Evolutionary conservation across 2,329 filamentous ascomycete genomes (phyloP).

Genomic region (Stachybotrys echinatus): DNA sequence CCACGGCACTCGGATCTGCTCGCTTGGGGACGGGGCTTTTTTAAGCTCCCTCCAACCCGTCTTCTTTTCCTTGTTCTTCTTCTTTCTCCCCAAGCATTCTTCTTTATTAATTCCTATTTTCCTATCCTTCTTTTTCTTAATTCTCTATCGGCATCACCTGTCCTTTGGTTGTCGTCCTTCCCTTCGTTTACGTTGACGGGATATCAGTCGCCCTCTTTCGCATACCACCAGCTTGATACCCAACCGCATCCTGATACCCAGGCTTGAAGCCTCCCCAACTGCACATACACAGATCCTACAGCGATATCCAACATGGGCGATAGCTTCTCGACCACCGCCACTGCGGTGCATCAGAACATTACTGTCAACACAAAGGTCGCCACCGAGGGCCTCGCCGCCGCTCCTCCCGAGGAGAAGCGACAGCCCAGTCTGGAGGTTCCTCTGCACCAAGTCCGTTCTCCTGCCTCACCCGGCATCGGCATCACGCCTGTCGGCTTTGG

Average conservation of each 20-base stretch:
- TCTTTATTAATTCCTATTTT: background rate
- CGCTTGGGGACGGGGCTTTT: background rate
- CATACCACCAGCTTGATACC: background rate
- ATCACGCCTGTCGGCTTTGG: constrained; percentile 23
- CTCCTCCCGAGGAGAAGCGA: background rate
- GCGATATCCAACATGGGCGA: background rate
- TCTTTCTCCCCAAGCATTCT: background rate
- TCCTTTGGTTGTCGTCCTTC: background rate
- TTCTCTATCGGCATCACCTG: background rate
- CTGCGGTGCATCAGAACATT: background rate
- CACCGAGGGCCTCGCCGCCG: background rate
- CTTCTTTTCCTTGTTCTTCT: background rate
- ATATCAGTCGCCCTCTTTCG: background rate
- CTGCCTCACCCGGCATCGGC: constrained; percentile 19
- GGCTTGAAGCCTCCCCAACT: background rate
- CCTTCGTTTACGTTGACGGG: background rate
- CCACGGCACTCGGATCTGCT: background rate
- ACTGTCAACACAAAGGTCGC: background rate
- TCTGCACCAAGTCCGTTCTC: constrained; percentile 22
- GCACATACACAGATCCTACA: background rate
- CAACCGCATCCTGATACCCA: background rate
- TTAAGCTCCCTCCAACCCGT: background rate
- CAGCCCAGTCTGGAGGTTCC: constrained; percentile 5
- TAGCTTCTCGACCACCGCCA: background rate
- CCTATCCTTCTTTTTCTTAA: background rate